These are phyloP conservation scores for Petunia axillaris DNA, from an alignment of 257 asterid genomes.

Conservation along the genomic window DNA sequence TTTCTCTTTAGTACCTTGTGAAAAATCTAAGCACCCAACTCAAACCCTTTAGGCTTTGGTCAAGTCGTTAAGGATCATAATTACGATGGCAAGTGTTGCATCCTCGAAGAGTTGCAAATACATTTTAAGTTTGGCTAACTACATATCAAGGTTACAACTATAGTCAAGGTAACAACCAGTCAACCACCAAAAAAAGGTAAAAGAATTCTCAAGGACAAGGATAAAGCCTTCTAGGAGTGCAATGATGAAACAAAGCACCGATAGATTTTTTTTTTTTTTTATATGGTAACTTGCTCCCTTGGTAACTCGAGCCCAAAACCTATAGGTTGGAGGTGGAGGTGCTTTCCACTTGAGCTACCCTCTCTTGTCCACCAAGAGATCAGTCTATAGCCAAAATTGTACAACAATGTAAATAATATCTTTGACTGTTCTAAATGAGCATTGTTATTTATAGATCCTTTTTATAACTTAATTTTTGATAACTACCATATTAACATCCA, in stretches of 20 bases:
- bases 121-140: not conserved
- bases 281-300: too few relatives aligned
- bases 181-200: not conserved
- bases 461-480: not conserved
- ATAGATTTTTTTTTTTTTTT: too few relatives aligned
- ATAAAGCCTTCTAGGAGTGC: not conserved
- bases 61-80: not conserved
- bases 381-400: not conserved
- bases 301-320: too few relatives aligned
- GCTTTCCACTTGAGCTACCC: too few relatives aligned
- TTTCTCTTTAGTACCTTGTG: not conserved
- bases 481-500: not conserved
- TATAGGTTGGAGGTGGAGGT: too few relatives aligned
- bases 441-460: not conserved
- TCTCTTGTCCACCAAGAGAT: not conserved
- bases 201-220: not conserved
- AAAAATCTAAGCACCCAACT: not conserved
- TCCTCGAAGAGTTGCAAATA: not conserved
- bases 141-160: not conserved
- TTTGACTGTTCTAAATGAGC: not conserved
- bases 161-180: not conserved
- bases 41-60: not conserved
- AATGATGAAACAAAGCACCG: too few relatives aligned
- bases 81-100: constrained; percentile 6
- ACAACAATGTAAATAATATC: not conserved